Percentiles rank a stretch among this genome's conserved stretches.
Conservation (phyloP, 1,139 yeast species). For the Hemisphaericaspora xylofermentans region DNA sequence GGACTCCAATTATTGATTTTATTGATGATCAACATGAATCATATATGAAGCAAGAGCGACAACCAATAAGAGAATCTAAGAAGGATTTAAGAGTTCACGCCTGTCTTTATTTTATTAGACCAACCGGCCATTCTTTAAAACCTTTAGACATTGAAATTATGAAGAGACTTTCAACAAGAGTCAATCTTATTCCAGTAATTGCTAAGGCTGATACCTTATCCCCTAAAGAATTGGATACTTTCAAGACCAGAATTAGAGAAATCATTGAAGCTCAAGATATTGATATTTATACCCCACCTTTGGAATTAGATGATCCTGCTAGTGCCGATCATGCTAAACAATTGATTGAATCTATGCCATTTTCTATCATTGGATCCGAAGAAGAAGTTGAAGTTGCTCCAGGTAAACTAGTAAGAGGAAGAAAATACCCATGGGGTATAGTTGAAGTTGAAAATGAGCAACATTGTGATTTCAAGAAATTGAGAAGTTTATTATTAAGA, state of each 20-base stretch:
- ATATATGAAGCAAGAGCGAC: constrained; percentile 94
- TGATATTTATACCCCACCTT: constrained; percentile 85
- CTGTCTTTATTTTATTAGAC: constrained; percentile 90
- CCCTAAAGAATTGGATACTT: constrained; percentile 73
- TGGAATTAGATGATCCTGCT: constrained; percentile 70
- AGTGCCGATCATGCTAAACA: constrained; percentile 80
- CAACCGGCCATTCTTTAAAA: constrained; percentile 92
- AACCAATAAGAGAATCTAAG: constrained; percentile 69
- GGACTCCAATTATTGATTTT: constrained; percentile 92
- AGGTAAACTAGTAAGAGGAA: constrained; percentile 79
- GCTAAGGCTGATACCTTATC: constrained; percentile 90
- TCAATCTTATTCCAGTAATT: constrained; percentile 74
- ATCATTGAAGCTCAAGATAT: constrained; percentile 92
- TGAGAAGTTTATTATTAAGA: constrained; percentile 83
- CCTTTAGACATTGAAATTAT: constrained; percentile 91
- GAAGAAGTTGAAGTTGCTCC: constrained; percentile 75
- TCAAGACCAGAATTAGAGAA: constrained; percentile 85
- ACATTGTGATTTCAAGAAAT: constrained; percentile 93
- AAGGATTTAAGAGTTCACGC: constrained; percentile 94
- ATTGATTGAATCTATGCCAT: constrained; percentile 89
- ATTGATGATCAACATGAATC: constrained; percentile 96
- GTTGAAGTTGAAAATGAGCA: constrained; percentile 96
- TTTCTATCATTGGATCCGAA: constrained; percentile 89
- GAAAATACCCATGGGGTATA: constrained; percentile 97
- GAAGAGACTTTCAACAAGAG: constrained; percentile 63